A percentile compares a stretch with the other conserved stretches of the same genome.
Evolutionary conservation across 805 yeast genomes (phyloP).

Genomic region (Cyberlindnera xylosilytica): DNA sequence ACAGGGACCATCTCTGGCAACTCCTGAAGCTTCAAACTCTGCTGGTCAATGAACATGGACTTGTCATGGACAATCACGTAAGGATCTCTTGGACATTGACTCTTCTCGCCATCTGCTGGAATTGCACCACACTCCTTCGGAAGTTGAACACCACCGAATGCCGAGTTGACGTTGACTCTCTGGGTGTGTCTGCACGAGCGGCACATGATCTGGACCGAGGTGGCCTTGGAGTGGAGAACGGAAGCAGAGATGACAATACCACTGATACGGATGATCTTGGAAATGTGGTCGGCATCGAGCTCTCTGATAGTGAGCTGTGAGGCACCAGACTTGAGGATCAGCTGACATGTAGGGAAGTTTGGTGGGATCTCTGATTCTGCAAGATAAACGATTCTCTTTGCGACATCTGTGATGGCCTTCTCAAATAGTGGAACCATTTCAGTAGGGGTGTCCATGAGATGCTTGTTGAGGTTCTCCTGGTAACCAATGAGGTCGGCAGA

Average conservation of each 20-base stretch:
- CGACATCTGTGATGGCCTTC: slow-evolving; percentile 78
- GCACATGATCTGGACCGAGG: slow-evolving; percentile 80
- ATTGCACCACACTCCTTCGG: slow-evolving; percentile 67
- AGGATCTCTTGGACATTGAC: slow-evolving; percentile 86
- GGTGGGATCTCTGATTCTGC: slow-evolving; percentile 45
- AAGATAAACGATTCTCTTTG: slow-evolving; percentile 55
- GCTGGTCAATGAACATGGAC: slow-evolving; percentile 93
- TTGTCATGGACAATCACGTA: slow-evolving; percentile 91
- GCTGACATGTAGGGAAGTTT: slow-evolving; percentile 78
- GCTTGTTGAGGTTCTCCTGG: slow-evolving; percentile 86
- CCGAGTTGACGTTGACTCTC: slow-evolving; percentile 56
- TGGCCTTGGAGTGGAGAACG: slow-evolving; percentile 83
- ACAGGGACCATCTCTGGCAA: slow-evolving; percentile 99
- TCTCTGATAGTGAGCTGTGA: slow-evolving; percentile 73
- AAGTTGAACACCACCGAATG: slow-evolving; percentile 66
- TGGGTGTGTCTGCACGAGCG: slow-evolving; percentile 81
- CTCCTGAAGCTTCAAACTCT: slow-evolving; percentile 88
- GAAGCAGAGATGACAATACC: slow-evolving; percentile 94
- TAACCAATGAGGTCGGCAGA: slow-evolving; percentile 82
- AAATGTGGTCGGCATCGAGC: slow-evolving; percentile 80
- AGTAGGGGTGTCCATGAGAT: slow-evolving; percentile 79
- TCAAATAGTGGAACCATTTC: slow-evolving; percentile 87
- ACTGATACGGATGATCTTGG: slow-evolving; percentile 84
- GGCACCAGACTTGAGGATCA: slow-evolving; percentile 71
- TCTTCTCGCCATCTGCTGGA: slow-evolving; percentile 47